Conservation (phyloP, 1,284 basidiomycete genomes). For the Thelephora terrestris region DNA sequence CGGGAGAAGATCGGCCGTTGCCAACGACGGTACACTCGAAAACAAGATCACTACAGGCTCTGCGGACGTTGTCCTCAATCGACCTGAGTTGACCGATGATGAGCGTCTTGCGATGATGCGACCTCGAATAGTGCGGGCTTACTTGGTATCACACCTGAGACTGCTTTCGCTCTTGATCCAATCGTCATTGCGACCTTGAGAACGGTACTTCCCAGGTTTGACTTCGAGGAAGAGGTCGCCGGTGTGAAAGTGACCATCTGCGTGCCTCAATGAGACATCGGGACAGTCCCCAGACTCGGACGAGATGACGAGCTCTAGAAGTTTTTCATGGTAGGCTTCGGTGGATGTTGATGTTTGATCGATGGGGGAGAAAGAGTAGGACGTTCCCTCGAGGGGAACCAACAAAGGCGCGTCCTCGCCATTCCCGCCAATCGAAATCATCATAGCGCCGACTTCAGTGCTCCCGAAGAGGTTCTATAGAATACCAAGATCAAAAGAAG, state of each 20-base stretch:
- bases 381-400: constrained; percentile 39
- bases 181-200: constrained; percentile 60
- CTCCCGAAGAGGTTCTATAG: constrained; percentile 57
- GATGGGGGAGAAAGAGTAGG: constrained; percentile 50
- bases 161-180: constrained; percentile 71
- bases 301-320: constrained; percentile 57
- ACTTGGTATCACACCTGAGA: constrained; percentile 61
- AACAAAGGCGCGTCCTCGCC: constrained; percentile 31
- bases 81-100: constrained; percentile 28
- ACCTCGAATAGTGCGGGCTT: constrained; percentile 8
- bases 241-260: constrained; percentile 62
- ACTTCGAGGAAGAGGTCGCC: constrained; percentile 61
- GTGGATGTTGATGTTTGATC: constrained; percentile 21
- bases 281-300: constrained; percentile 57
- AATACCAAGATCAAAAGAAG: neutral
- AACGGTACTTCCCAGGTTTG: constrained; percentile 40
- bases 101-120: constrained; percentile 7
- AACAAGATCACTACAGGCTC: constrained; percentile 42
- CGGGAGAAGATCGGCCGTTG: constrained; percentile 51
- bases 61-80: constrained; percentile 58
- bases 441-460: constrained; percentile 61
- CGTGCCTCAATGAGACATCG: constrained; percentile 37
- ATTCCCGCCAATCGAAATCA: constrained; percentile 41
- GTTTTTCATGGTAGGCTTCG: constrained; percentile 32
- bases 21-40: constrained; percentile 56